Percentiles rank a stretch among this genome's conserved stretches.
phyloP scores from a whole-genome alignment of 371 early-diverging fungal species.

The Mucor racemosus region DNA sequence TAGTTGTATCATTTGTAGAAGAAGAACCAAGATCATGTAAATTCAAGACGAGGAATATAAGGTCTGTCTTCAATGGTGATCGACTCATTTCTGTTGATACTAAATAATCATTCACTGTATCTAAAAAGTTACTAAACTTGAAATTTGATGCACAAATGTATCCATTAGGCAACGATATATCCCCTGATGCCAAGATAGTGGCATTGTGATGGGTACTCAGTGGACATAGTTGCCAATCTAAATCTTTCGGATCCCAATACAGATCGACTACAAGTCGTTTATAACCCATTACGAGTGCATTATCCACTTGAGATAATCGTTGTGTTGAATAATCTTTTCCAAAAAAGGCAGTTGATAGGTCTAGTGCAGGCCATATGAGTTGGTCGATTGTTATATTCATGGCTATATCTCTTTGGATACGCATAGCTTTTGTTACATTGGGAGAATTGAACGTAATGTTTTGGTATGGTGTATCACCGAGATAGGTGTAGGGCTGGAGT shows the following conservation, averaged over 20 bases:
- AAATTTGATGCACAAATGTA: conserved; percentile 28
- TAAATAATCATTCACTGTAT: conserved; percentile 29
- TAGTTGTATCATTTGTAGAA: not conserved
- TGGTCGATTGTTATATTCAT: conserved; percentile 46
- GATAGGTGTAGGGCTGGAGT: conserved; percentile 11
- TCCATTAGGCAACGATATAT: conserved; percentile 8
- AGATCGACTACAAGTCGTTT: conserved; percentile 44
- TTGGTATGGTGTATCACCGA: conserved; percentile 35
- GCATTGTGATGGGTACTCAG: not conserved
- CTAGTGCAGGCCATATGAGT: conserved; percentile 47
- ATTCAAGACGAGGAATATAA: conserved; percentile 38
- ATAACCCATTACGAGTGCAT: conserved; percentile 39
- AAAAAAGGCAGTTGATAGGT: conserved; percentile 41
- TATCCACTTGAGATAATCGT: conserved; percentile 17
- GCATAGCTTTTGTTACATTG: conserved; percentile 28
- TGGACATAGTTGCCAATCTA: conserved; percentile 49
- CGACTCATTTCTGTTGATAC: conserved; percentile 16
- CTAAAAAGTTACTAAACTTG: conserved; percentile 33
- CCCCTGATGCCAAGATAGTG: not conserved
- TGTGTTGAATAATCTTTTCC: conserved; percentile 33
- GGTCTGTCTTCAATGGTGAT: conserved; percentile 23
- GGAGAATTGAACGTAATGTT: conserved; percentile 24
- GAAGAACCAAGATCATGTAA: conserved; percentile 24
- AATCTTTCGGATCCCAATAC: conserved; percentile 36
- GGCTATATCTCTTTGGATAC: conserved; percentile 49